Conservation (phyloP, 2,329 filamentous ascomycete species). For the Blastomyces percursus region DNA sequence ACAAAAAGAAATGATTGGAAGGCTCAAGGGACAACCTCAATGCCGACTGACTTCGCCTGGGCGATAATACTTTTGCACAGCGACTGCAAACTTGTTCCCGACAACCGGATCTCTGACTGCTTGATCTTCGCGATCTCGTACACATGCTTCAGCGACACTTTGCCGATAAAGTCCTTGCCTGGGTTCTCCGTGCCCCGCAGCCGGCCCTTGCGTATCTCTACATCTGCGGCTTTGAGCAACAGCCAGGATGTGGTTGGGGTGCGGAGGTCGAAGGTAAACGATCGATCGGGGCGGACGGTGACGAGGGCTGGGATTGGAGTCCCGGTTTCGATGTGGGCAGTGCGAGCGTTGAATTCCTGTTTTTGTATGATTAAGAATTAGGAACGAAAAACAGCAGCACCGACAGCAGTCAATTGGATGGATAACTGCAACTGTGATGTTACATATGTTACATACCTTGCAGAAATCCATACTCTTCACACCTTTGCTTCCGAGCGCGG, state of each 20-base stretch:
- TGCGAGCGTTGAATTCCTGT: slow-evolving; percentile 95
- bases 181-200: slow-evolving; percentile 63
- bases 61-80: slow-evolving; percentile 63
- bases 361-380: not conserved
- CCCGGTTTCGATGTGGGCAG: slow-evolving; percentile 67
- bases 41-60: slow-evolving; percentile 64
- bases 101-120: slow-evolving; percentile 62
- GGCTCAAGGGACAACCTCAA: slow-evolving; percentile 55
- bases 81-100: slow-evolving; percentile 58
- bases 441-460: slow-evolving; percentile 52
- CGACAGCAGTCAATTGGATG: not conserved
- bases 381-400: not conserved
- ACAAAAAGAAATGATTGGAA: not conserved
- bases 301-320: slow-evolving; percentile 86
- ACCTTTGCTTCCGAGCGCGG: slow-evolving; percentile 90
- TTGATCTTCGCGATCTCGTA: slow-evolving; percentile 99
- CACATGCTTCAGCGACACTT: slow-evolving; percentile 83
- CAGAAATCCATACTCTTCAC: slow-evolving; percentile 99
- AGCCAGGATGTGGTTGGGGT: slow-evolving; percentile 92
- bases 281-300: slow-evolving; percentile 82
- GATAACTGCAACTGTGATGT: slow-evolving; percentile 6
- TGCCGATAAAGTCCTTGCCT: slow-evolving; percentile 67
- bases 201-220: slow-evolving; percentile 60
- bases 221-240: slow-evolving; percentile 70
- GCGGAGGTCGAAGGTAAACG: slow-evolving; percentile 84